Evolutionary conservation across 2,329 filamentous ascomycete species (phyloP).

Genomic region (Xylaria sp.): DNA sequence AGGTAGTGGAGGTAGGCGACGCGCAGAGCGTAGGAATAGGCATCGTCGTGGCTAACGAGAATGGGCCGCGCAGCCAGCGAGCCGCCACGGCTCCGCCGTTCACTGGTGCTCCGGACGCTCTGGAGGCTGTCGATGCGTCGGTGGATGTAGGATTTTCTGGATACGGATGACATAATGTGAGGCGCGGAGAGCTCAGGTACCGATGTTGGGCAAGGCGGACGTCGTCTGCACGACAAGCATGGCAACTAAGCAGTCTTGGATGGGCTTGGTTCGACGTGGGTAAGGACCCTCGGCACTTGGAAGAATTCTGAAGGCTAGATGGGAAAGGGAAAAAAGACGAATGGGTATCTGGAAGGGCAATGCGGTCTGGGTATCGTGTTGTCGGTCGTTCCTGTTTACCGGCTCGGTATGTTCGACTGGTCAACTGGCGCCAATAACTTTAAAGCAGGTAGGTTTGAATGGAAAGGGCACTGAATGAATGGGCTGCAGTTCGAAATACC

Average conservation of each 20-base stretch:
- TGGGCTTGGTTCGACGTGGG: slow-evolving; percentile 12
- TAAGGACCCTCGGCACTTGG: background rate
- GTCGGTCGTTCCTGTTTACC: background rate
- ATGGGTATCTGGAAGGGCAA: background rate
- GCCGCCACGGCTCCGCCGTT: slow-evolving; percentile 55
- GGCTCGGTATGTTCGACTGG: background rate
- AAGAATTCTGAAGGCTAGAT: background rate
- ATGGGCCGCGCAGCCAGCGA: slow-evolving; percentile 59
- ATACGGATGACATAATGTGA: slow-evolving; percentile 37
- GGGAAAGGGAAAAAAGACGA: slow-evolving; percentile 7
- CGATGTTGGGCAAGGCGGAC: slow-evolving; percentile 32
- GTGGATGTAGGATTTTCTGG: slow-evolving; percentile 40
- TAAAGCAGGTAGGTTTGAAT: background rate
- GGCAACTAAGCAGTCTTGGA: slow-evolving; percentile 20
- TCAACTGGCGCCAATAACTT: background rate
- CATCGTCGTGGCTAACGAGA: slow-evolving; percentile 76
- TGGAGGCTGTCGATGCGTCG: slow-evolving; percentile 64
- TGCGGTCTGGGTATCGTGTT: slow-evolving; percentile 1
- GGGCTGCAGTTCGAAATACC: background rate
- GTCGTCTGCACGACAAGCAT: slow-evolving; percentile 37
- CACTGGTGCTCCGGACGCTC: slow-evolving; percentile 58
- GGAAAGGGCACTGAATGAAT: slow-evolving; percentile 2
- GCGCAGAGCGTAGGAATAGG: slow-evolving; percentile 90
- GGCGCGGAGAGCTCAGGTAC: slow-evolving; percentile 24
- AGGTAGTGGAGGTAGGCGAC: slow-evolving; percentile 93